These are phyloP conservation scores for Pichia sp. DNA, from an alignment of 1,139 yeast genomes.

Conservation along the genomic window DNA sequence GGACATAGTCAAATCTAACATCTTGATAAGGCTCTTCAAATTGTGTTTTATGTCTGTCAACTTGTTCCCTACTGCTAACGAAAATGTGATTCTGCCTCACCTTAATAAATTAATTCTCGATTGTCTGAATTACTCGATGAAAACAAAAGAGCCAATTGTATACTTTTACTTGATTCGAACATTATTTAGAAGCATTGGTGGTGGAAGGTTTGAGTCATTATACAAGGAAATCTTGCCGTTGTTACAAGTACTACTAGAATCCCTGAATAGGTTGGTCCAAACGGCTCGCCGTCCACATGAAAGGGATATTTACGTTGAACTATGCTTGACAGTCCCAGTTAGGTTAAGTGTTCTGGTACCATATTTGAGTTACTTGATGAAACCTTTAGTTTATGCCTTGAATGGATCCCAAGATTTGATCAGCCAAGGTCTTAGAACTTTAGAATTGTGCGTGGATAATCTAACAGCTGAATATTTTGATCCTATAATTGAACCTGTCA, in stretches of 20 bases:
- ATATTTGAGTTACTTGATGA: slow-evolving; percentile 78
- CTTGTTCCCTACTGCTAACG: slow-evolving; percentile 82
- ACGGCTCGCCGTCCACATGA: slow-evolving; percentile 88
- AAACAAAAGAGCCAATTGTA: slow-evolving; percentile 88
- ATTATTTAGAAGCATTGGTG: slow-evolving; percentile 88
- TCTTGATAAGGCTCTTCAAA: slow-evolving; percentile 80
- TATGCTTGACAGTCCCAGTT: slow-evolving; percentile 94
- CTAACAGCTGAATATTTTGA: slow-evolving; percentile 94
- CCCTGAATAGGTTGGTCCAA: slow-evolving; percentile 74
- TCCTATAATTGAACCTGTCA: slow-evolving; percentile 93
- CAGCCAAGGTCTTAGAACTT: slow-evolving; percentile 87
- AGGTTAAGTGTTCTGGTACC: slow-evolving; percentile 90
- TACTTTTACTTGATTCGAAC: slow-evolving; percentile 87
- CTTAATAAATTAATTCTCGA: slow-evolving; percentile 76
- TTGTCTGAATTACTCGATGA: slow-evolving; percentile 74
- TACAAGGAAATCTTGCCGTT: slow-evolving; percentile 92
- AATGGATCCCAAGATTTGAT: slow-evolving; percentile 89
- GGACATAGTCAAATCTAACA: slow-evolving; percentile 72
- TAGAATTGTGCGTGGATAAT: slow-evolving; percentile 95
- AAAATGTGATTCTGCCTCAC: slow-evolving; percentile 81
- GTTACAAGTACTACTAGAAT: slow-evolving; percentile 78
- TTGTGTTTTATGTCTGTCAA: slow-evolving; percentile 94
- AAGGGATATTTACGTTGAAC: slow-evolving; percentile 87
- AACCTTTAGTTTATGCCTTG: slow-evolving; percentile 86
- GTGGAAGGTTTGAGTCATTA: slow-evolving; percentile 88